Conservation (phyloP, 192 early-diverging fungal genomes). For the Paraglomus occultum region DNA sequence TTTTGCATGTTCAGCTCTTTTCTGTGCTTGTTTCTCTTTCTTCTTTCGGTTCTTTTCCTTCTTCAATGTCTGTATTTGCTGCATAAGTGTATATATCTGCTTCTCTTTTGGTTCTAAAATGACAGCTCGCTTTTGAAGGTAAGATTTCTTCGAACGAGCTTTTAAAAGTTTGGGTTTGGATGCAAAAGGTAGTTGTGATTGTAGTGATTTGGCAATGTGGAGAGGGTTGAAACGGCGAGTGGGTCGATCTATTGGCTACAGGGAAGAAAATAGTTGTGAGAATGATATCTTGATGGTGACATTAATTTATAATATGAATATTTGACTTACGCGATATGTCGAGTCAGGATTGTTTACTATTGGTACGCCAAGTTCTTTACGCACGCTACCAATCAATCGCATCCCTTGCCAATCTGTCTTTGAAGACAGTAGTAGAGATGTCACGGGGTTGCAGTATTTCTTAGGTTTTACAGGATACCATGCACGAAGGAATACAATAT, state of each 20-base stretch:
- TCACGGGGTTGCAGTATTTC: slow-evolving; percentile 97
- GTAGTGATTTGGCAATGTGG: slow-evolving; percentile 76
- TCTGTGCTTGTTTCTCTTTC: slow-evolving; percentile 57
- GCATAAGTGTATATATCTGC: slow-evolving; percentile 79
- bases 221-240: slow-evolving; percentile 80
- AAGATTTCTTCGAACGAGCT: slow-evolving; percentile 51
- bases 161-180: slow-evolving; percentile 75
- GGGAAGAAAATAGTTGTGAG: background rate
- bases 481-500: slow-evolving; percentile 96
- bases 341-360: slow-evolving; percentile 83
- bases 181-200: slow-evolving; percentile 84
- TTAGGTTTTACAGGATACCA: slow-evolving; percentile 97
- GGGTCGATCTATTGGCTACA: slow-evolving; percentile 70
- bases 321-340: slow-evolving; percentile 66
- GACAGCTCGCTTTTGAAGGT: slow-evolving; percentile 72
- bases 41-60: slow-evolving; percentile 84
- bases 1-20: slow-evolving; percentile 51
- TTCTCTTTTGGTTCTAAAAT: slow-evolving; percentile 90
- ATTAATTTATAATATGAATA: background rate
- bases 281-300: background rate
- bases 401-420: slow-evolving; percentile 86
- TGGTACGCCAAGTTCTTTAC: slow-evolving; percentile 59
- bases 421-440: slow-evolving; percentile 75
- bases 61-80: slow-evolving; percentile 82
- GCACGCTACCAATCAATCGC: slow-evolving; percentile 84